Conservation (phyloP, 2,329 filamentous ascomycete genomes). For the Aspergillus vadensis region DNA sequence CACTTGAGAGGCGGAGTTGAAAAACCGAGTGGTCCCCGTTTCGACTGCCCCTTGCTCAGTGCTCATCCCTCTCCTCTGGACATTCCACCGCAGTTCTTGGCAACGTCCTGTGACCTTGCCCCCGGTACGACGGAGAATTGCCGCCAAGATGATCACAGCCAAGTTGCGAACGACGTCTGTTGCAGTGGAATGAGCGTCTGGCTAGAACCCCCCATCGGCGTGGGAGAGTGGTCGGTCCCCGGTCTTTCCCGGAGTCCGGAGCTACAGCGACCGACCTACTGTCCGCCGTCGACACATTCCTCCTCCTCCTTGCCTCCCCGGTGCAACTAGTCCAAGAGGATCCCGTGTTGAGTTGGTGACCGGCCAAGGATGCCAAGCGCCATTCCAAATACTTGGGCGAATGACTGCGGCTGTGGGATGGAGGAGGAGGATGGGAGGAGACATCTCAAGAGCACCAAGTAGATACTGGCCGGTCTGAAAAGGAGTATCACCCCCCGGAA, state of each 20-base stretch:
- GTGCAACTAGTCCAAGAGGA: constrained; percentile 2
- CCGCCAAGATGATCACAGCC: constrained; percentile 16
- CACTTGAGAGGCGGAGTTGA: constrained; percentile 1
- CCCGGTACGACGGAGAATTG: constrained; percentile 17
- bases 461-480: constrained; percentile 4
- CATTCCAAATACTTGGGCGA: constrained; percentile 9
- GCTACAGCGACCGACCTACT: not conserved
- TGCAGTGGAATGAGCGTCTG: not conserved
- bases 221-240: not conserved
- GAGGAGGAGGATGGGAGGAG: not conserved
- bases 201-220: not conserved
- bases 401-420: not conserved
- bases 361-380: constrained; percentile 14
- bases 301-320: constrained; percentile 12
- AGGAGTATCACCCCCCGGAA: constrained; percentile 2
- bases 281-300: constrained; percentile 8
- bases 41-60: constrained; percentile 20
- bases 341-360: constrained; percentile 9
- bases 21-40: constrained; percentile 6
- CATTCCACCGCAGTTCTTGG: constrained; percentile 29
- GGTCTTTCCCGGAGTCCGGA: not conserved
- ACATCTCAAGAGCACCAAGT: not conserved
- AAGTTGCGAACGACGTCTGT: not conserved
- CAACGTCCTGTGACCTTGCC: constrained; percentile 19
- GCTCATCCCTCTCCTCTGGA: constrained; percentile 8